A percentile compares a stretch with the other conserved stretches of the same genome.
Conservation (phyloP, 768 basidiomycete genomes). For the Coprinopsis sp. region DNA sequence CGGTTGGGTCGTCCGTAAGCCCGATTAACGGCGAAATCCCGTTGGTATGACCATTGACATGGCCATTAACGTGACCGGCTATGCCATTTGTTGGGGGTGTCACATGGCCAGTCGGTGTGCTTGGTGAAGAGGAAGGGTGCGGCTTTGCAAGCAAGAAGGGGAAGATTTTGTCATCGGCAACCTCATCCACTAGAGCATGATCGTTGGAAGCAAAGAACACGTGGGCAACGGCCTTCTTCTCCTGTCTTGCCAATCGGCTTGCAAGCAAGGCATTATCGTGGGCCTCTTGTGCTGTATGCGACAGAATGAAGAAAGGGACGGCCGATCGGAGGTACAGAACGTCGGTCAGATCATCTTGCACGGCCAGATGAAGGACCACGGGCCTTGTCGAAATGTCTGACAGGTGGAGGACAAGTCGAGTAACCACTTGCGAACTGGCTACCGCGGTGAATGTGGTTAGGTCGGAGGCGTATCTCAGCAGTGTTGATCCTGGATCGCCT, state of each 20-base stretch:
- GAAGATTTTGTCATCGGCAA: conserved; percentile 54
- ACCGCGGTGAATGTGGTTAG: conserved; percentile 60
- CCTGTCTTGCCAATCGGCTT: conserved; percentile 66
- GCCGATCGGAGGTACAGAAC: conserved; percentile 73
- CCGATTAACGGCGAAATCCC: conserved; percentile 10
- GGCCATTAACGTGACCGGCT: conserved; percentile 26
- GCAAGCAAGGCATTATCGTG: conserved; percentile 90
- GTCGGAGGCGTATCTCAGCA: conserved; percentile 44
- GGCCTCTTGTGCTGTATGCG: conserved; percentile 71
- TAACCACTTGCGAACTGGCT: conserved; percentile 46
- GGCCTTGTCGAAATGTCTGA: conserved; percentile 60
- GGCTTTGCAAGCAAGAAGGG: conserved; percentile 55
- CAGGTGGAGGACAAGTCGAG: conserved; percentile 64
- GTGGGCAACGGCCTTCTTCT: conserved; percentile 79
- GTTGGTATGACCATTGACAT: conserved; percentile 15
- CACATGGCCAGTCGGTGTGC: conserved; percentile 29
- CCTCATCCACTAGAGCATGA: conserved; percentile 39
- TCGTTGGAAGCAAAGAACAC: conserved; percentile 56
- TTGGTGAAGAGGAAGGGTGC: conserved; percentile 32
- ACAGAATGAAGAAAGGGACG: conserved; percentile 79
- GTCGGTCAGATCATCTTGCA: conserved; percentile 63
- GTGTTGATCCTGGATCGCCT: conserved; percentile 58
- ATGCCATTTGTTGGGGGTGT: conserved; percentile 20
- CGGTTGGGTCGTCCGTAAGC: conserved; percentile 21
- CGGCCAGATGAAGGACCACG: conserved; percentile 68